Conservation (phyloP, 2,329 filamentous ascomycete genomes). For the Ophiocordyceps camponoti-rufipedis region DNA sequence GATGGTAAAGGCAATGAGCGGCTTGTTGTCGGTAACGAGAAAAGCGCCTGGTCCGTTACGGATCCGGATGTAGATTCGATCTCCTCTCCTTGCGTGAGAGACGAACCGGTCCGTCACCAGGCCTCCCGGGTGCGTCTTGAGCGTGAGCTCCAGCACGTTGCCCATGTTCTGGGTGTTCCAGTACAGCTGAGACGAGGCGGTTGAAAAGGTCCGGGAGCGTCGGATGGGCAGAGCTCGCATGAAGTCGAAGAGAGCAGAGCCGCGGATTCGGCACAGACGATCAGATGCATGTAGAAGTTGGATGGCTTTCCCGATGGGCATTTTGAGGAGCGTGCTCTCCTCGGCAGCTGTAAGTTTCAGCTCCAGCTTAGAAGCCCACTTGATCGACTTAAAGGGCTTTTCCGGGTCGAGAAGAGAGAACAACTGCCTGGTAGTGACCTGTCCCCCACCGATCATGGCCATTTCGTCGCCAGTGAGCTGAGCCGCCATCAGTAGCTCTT, state of each 20-base stretch:
- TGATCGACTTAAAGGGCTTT: conserved; percentile 1
- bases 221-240: not conserved
- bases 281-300: not conserved
- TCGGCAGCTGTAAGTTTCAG: not conserved
- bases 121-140: conserved; percentile 1
- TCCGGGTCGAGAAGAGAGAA: conserved; percentile 1
- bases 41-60: not conserved
- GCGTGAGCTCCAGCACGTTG: conserved; percentile 1
- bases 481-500: not conserved
- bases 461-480: conserved; percentile 1
- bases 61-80: not conserved
- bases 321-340: not conserved
- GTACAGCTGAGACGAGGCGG: conserved; percentile 1
- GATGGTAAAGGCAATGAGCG: conserved; percentile 1
- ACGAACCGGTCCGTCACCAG: conserved; percentile 1
- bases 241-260: not conserved
- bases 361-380: conserved; percentile 1
- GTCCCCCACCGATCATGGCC: not conserved
- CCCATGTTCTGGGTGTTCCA: conserved; percentile 1
- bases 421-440: conserved; percentile 1
- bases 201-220: conserved; percentile 1
- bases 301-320: not conserved
- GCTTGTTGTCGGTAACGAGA: not conserved
- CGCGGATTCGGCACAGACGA: not conserved
- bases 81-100: not conserved